Conservation (phyloP, 768 basidiomycete genomes). For the Cystofilobasidium capitatum region DNA sequence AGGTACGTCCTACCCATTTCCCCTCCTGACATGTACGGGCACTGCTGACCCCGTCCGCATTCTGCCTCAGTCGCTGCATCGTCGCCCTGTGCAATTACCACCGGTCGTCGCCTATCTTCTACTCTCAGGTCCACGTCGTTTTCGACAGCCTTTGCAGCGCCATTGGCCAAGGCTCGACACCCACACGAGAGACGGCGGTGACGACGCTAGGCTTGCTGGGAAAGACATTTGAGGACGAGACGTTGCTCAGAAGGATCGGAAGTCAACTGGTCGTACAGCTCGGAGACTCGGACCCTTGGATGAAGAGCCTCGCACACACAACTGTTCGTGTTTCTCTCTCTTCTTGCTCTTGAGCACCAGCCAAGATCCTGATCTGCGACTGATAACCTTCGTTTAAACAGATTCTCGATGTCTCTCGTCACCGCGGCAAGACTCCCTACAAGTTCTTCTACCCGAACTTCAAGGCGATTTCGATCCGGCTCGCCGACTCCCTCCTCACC, state of each 20-base stretch:
- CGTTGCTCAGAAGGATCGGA: conserved; percentile 51
- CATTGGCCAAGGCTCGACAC: background rate
- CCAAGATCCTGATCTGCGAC: background rate
- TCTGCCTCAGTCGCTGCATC: conserved; percentile 20
- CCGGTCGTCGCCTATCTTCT: background rate
- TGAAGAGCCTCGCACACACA: conserved; percentile 59
- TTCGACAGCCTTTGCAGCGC: conserved; percentile 1
- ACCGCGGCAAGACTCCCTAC: conserved; percentile 55
- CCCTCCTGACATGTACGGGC: background rate
- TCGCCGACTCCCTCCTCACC: conserved; percentile 36
- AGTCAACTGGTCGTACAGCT: conserved; percentile 58
- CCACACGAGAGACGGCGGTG: conserved; percentile 25
- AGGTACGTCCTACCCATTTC: conserved; percentile 19
- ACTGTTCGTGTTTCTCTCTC: conserved; percentile 46
- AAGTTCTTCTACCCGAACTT: conserved; percentile 61
- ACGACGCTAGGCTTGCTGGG: conserved; percentile 16
- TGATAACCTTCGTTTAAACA: conserved; percentile 38
- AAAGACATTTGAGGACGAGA: conserved; percentile 46
- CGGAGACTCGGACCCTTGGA: conserved; percentile 55
- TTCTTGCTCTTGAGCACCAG: background rate
- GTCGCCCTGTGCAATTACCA: conserved; percentile 19
- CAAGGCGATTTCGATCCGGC: conserved; percentile 55
- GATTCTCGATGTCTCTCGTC: conserved; percentile 53
- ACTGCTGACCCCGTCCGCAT: background rate
- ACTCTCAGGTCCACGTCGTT: background rate